Conservation (phyloP, 163 green algal species). For the Chlorella variabilis region DNA sequence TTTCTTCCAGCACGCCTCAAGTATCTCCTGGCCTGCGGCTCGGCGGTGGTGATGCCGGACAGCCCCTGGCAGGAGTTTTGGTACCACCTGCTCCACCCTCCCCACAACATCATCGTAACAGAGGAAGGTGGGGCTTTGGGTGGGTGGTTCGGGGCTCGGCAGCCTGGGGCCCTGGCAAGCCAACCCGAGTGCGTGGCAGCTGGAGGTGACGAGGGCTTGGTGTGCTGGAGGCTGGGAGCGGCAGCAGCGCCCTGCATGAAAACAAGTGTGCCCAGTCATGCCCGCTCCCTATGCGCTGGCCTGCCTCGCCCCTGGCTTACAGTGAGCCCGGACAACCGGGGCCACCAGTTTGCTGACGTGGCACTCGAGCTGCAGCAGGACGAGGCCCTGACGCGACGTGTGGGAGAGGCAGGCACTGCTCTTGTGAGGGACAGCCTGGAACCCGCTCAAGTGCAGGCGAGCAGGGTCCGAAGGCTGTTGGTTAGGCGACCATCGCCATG, state of each 20-base stretch:
- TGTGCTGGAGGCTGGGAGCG: no score
- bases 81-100: constrained; percentile 12
- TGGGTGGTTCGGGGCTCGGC: no score
- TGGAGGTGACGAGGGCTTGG: no score
- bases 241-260: no score
- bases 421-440: neutral
- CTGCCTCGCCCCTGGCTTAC: neutral
- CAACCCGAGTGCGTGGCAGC: no score
- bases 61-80: constrained; percentile 14
- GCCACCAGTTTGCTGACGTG: constrained; percentile 8
- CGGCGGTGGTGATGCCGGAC: neutral
- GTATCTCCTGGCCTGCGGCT: constrained; percentile 33
- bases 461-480: neutral
- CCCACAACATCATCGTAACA: neutral
- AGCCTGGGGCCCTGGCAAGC: no score
- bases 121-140: neutral
- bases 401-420: neutral
- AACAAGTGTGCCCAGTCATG: no score
- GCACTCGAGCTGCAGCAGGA: constrained; percentile 12
- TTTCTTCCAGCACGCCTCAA: constrained; percentile 22
- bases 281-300: neutral
- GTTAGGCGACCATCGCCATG: no score
- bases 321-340: constrained; percentile 1
- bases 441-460: neutral
- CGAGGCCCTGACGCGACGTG: neutral